Percentiles rank a stretch among this genome's conserved stretches.
Evolutionary conservation across 2,329 filamentous ascomycete species (phyloP).

Genomic region (Immersiporthe knoxdaviesiana): DNA sequence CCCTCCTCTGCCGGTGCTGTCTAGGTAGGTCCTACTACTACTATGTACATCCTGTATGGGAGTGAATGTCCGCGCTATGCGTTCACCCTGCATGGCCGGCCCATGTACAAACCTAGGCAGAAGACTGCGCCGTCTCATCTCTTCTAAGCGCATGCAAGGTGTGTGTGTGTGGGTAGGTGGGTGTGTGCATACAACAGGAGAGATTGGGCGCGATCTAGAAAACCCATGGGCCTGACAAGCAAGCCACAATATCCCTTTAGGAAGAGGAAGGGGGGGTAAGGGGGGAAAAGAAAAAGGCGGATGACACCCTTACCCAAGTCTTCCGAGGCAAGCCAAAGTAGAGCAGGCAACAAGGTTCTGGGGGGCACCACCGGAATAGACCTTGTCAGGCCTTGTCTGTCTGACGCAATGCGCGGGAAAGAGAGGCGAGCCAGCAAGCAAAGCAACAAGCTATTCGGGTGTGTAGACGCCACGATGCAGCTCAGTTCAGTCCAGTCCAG

Average conservation of each 20-base stretch:
- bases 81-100: slow-evolving; percentile 11
- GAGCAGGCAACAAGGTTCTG: not conserved
- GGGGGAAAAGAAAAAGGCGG: not conserved
- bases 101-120: not conserved
- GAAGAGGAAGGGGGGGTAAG: not conserved
- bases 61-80: slow-evolving; percentile 6
- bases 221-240: not conserved
- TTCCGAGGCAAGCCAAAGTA: not conserved
- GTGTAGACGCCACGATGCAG: not conserved
- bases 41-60: not conserved
- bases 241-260: not conserved
- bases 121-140: not conserved
- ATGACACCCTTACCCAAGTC: not conserved
- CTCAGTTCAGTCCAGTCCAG: not conserved
- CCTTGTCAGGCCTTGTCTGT: not conserved
- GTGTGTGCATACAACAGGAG: no score
- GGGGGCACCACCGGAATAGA: not conserved
- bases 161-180: no score
- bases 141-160: not conserved
- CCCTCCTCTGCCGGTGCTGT: not conserved
- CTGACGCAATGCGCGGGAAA: not conserved
- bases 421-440: not conserved
- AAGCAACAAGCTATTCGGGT: not conserved
- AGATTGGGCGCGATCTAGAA: not conserved
- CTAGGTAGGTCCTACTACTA: not conserved